Base-by-base conservation (phyloP, 331 rosid species). In the Erythrophleum ivorense region DNA sequence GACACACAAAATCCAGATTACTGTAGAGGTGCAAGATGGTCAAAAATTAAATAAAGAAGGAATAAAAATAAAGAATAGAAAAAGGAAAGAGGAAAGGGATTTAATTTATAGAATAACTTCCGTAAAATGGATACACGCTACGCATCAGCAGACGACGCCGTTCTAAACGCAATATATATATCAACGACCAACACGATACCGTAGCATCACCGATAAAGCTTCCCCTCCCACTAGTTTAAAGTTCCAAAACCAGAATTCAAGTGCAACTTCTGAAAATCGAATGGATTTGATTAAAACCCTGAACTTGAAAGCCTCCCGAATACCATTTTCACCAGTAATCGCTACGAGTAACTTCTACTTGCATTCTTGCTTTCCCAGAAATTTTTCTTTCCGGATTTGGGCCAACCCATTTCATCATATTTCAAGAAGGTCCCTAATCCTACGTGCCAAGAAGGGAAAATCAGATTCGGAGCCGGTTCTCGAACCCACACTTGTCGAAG, bases 391-490 rank as follows among this genome's bases (percentile, higher is more conserved):
- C 80, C 83, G 67, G 7, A 82, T 77, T 49, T n/a, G 45, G 31
- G 38, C 79, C 53, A 71, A 13, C 67, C 87, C 83, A 13, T 66
- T 75, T 86, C 80, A 83, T 36, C 62, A 45, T 60, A 29, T 66
- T 45, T 71, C 58, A 43, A 58, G 70, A 70, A 85, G 50, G 41
- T 72, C 85, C 48, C 87, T 43, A 4, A 1, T 82, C 43, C 82
- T 80, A 5, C 81, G 52, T 34, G 89, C 89, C 79, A 84, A 84
- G 81, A 88, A 80, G 53, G 88, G 76, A 78, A 81, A 79, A 83
- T 83, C 92, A 3, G 90, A 89, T 73, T 84, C 93, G 0, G 90
- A 90, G 63, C 92, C 92, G 15, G 38, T 90, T 80, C 88, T 89
- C 79, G 89, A 84, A 73, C 88, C 91, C 14, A 54, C 89, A 77